Percentiles rank a stretch among this genome's conserved stretches.
phyloP scores from a whole-genome alignment of 305 asterid species.

The Fraxinus greggii region DNA sequence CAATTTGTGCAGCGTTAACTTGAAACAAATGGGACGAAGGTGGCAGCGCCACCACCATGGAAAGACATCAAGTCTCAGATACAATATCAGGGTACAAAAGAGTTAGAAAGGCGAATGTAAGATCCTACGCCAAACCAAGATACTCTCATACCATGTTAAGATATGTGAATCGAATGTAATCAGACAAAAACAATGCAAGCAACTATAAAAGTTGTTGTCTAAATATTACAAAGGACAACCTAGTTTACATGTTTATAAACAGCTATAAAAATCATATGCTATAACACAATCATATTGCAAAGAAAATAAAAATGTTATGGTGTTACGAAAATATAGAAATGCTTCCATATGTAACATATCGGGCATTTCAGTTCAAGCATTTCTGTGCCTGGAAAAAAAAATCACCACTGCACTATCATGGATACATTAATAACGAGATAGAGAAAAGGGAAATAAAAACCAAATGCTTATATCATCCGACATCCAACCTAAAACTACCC shows the following conservation, averaged over 20 bases:
- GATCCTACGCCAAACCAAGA: background rate
- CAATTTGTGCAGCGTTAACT: background rate
- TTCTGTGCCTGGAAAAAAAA: background rate
- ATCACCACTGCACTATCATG: background rate
- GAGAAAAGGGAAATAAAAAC: background rate
- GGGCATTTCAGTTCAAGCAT: background rate
- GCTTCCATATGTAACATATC: background rate
- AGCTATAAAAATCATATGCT: background rate
- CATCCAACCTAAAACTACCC: background rate
- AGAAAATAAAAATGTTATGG: background rate
- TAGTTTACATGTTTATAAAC: background rate
- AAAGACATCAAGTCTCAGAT: background rate
- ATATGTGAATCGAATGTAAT: background rate
- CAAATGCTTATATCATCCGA: background rate
- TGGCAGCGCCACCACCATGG: background rate
- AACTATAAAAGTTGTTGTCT: background rate
- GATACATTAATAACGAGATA: background rate
- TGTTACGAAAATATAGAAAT: background rate
- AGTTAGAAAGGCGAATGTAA: background rate
- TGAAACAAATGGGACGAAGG: background rate
- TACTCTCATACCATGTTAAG: background rate
- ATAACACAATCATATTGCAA: background rate
- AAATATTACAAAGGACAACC: background rate
- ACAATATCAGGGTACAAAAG: background rate
- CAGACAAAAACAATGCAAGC: background rate